Percentiles rank a stretch among this genome's conserved stretches.
These are phyloP conservation scores for Colletotrichum sp. DNA, from an alignment of 2,329 filamentous ascomycete genomes.

Conservation along the genomic window DNA sequence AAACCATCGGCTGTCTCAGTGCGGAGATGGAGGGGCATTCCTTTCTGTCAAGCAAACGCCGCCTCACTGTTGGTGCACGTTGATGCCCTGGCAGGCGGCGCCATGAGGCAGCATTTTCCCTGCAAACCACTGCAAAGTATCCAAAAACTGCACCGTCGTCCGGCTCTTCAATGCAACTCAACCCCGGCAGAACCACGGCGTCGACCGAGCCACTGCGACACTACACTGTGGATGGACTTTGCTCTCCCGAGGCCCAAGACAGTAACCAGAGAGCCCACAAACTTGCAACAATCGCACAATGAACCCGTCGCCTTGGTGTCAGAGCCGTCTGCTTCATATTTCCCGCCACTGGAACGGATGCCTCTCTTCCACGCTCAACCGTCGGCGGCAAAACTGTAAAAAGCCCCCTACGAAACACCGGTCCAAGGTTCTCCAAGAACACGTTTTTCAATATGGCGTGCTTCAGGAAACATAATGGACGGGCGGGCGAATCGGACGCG, in stretches of 20 bases:
- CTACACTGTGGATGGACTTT: background rate
- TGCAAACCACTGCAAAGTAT: slow-evolving; percentile 10
- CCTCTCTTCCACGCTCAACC: background rate
- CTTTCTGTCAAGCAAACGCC: background rate
- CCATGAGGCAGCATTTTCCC: slow-evolving; percentile 11
- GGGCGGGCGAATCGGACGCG: background rate
- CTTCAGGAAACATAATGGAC: background rate
- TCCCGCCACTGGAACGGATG: background rate
- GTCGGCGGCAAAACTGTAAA: background rate
- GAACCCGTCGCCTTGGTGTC: background rate
- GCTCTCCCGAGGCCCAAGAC: background rate
- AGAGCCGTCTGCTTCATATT: background rate
- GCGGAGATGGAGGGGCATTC: background rate
- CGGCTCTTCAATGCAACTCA: slow-evolving; percentile 16
- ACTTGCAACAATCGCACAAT: background rate
- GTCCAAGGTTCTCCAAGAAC: background rate
- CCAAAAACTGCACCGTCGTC: background rate
- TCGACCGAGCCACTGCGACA: slow-evolving; percentile 11
- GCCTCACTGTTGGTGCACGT: background rate
- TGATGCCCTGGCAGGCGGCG: background rate
- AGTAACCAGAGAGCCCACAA: background rate
- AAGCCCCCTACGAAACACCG: background rate
- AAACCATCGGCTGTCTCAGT: slow-evolving; percentile 14
- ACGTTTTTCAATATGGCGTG: background rate
- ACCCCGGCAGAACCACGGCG: slow-evolving; percentile 11